Evolutionary conservation across 164 flowering plant genomes (phyloP), one percentile per base, ranked within the genome.

Genomic region (Amborella trichopoda): DNA sequence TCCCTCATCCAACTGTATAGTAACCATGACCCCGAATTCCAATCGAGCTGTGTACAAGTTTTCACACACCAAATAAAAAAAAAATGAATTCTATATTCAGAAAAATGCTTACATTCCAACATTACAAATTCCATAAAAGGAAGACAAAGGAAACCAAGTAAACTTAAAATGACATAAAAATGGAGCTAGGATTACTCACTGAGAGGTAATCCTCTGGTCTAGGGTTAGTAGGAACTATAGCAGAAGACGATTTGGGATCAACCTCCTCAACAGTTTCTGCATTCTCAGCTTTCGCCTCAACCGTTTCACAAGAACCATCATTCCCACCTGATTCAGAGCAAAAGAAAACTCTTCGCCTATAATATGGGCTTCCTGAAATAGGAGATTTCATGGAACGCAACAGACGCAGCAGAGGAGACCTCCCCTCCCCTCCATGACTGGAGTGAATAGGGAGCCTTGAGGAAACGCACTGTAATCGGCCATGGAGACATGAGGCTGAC

Each of bases 201-300:
- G 80, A 69, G n/a, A 73, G 58, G 57, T 68, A 86, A 61, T 91
- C 98, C 46, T 91, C 96, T 0, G 81, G 89, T 26, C 69, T 66
- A 5, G 87, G 82, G 49, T 66, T 68, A 2, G 83, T 73, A 0
- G 93, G 62, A 14, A 87, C 79, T 2, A 87, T 80, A 2, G 96
- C 96, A 0, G 81, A 67, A 0, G 90, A 73, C 4, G 68, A 36
- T 49, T 69, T 78, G 3, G 74, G 34, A 4, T 74, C 85, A 3
- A 63, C 58, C 23, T 58, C 88, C 28, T 67, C 81, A 0, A 56
- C 69, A 6, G 52, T 77, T 26, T 53, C 54, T 4, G 24, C 46
- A 6, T 30, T n/a, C 27, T 54, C 50, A 20, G 28, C 50, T 26
- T 53, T 28, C 9, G 49, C 50, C 40, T 37, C 49, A 2, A 57